Conservation (phyloP, 148 eudicot genomes). For the Rheum nobile region DNA sequence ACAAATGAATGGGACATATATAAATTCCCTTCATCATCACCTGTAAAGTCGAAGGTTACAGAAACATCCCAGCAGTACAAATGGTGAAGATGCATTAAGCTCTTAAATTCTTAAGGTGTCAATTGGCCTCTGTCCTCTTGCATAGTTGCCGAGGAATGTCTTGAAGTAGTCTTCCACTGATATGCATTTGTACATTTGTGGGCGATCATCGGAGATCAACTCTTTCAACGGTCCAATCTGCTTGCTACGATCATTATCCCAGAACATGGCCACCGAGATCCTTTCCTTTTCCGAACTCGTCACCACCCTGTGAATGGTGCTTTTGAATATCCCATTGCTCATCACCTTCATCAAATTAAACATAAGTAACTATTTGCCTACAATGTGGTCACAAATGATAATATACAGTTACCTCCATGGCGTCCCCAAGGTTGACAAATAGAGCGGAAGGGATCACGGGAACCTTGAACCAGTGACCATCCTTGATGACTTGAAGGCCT, state of each 20-base stretch:
- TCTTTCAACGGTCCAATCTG: conserved; percentile 17
- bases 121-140: conserved; percentile 1
- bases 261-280: conserved; percentile 16
- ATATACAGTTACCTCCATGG: conserved; percentile 16
- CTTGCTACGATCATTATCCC: not conserved
- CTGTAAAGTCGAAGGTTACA: no score
- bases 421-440: conserved; percentile 33
- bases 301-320: conserved; percentile 22
- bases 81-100: not conserved
- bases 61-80: no score
- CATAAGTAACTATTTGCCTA: not conserved
- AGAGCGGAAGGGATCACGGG: conserved; percentile 31
- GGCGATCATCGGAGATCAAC: conserved; percentile 13
- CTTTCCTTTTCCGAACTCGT: conserved; percentile 19
- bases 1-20: no score
- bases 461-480: conserved; percentile 33
- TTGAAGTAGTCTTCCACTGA: conserved; percentile 7
- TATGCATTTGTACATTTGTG: conserved; percentile 20
- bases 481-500: conserved; percentile 40
- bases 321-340: conserved; percentile 22
- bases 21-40: no score
- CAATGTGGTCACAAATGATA: not conserved
- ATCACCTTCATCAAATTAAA: conserved; percentile 15
- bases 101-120: not conserved
- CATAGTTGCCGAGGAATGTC: not conserved